Percentiles rank a stretch among this genome's conserved stretches.
phyloP scores from a whole-genome alignment of 2,329 filamentous ascomycete genomes.

The Aureobasidium mangrovei region DNA sequence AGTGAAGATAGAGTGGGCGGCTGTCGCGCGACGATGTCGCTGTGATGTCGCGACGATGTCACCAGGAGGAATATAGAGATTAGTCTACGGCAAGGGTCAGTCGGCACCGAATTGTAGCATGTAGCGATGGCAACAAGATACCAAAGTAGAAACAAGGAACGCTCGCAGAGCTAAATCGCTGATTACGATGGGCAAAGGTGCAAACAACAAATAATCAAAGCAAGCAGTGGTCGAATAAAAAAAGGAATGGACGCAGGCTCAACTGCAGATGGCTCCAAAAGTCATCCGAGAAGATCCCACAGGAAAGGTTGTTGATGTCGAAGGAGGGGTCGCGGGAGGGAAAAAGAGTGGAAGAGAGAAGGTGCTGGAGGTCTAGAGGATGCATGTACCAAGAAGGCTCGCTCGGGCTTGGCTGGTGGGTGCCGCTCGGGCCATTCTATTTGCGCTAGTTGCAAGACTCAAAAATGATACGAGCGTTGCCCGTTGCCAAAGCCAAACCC shows the following conservation, averaged over 20 bases:
- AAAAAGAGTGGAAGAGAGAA: constrained; percentile 2
- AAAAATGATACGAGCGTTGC: constrained; percentile 11
- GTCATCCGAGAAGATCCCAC: constrained; percentile 12
- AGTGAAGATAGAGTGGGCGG: background rate
- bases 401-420: constrained; percentile 1
- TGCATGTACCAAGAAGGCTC: constrained; percentile 11
- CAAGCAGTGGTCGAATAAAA: constrained; percentile 9
- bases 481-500: background rate
- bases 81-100: constrained; percentile 1
- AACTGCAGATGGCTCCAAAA: constrained; percentile 9
- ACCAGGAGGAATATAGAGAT: background rate
- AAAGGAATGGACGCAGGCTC: constrained; percentile 13
- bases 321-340: constrained; percentile 8
- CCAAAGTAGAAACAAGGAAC: constrained; percentile 10
- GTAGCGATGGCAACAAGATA: background rate
- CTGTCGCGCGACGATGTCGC: constrained; percentile 6
- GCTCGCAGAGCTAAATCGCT: constrained; percentile 13
- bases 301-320: background rate
- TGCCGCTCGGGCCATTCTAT: background rate
- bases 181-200: constrained; percentile 5
- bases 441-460: background rate
- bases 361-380: background rate
- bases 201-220: constrained; percentile 14
- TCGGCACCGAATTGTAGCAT: background rate
- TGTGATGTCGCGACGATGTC: background rate